Percentiles rank a stretch among this genome's conserved stretches.
phyloP scores from a whole-genome alignment of 1,139 yeast genomes.

The Zygosaccharomyces sapae region DNA sequence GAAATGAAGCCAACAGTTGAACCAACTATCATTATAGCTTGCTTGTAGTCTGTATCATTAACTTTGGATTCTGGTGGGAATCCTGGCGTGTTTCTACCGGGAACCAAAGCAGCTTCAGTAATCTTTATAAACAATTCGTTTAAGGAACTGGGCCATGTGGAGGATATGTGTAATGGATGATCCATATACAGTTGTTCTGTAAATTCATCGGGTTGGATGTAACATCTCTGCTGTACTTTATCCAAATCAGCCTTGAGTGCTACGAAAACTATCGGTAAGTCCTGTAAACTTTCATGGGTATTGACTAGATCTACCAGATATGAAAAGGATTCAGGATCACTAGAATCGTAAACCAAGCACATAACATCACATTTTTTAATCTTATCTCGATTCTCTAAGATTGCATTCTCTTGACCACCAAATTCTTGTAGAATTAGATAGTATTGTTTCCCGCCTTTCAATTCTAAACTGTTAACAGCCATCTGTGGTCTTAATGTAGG shows the following conservation, averaged over 20 bases:
- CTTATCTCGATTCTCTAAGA: conserved; percentile 64
- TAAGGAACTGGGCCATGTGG: conserved; percentile 82
- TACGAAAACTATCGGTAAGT: conserved; percentile 79
- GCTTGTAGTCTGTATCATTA: conserved; percentile 41
- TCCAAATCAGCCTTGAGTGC: conserved; percentile 94
- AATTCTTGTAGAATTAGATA: conserved; percentile 84
- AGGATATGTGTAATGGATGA: conserved; percentile 83
- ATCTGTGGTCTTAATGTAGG: conserved; percentile 79
- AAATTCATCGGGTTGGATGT: conserved; percentile 81
- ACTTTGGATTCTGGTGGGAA: conserved; percentile 64
- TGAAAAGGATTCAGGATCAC: conserved; percentile 92
- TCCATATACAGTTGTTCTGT: conserved; percentile 52
- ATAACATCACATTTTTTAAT: conserved; percentile 85
- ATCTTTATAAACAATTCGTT: conserved; percentile 81
- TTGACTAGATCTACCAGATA: conserved; percentile 65
- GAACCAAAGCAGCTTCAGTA: conserved; percentile 82
- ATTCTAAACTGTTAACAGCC: conserved; percentile 87
- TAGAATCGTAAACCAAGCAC: conserved; percentile 85
- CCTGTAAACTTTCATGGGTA: conserved; percentile 55
- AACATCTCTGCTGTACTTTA: conserved; percentile 87
- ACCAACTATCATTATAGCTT: conserved; percentile 54
- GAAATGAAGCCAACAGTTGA: conserved; percentile 56
- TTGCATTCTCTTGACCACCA: conserved; percentile 82
- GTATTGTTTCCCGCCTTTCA: conserved; percentile 92
- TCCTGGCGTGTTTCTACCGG: conserved; percentile 76